Base-by-base conservation (phyloP, 148 eudicot species). In the Pharnaceum exiguum region DNA sequence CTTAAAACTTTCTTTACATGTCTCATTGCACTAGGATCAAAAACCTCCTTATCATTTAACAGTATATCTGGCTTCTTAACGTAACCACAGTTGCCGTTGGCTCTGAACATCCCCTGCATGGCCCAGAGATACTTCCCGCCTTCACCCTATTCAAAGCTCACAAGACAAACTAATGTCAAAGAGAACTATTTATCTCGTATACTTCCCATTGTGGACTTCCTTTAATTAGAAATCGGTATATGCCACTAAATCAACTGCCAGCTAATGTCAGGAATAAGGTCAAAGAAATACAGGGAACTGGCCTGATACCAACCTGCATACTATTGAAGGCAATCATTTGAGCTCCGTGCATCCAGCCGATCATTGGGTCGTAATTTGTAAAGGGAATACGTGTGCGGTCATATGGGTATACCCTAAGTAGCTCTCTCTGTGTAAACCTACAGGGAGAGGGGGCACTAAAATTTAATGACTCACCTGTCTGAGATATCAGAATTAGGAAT, bases 261-360 rank as follows among this genome's bases (percentile, higher is more conserved):
- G 4, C 2, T 15, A 47, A 46, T 15, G 5, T 5, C 16, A 35
- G 32, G 22, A 21, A 27, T 26, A 6, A 17, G 16, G 17, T 4
- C 1, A 16, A 37, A 16, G 39, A 40, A 11, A 9, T 4, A n/a
- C 19, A 22, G 42, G 37, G 29, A 22, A n/a, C n/a, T n/a, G n/a
- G 28, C 44, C 40, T 51, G 60, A 46, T 39, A 25, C 11, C 38
- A 50, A 82, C 90, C 83, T 87, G 90, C 90, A 83, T 81, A n/a
- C n/a, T n/a, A 57, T 87, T 82, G 51, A 82, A 76, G 21, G 90
- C 90, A 57, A 79, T 88, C 90, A 87, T 84, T 59, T 87, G 95
- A 54, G 83, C 85, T 65, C 90, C 88, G 70, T 83, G 85, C 7
- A 60, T 67, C 95, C 95, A 87, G 31, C 83, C 82, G 27, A 65